A percentile compares a stretch with the other conserved stretches of the same genome.
Evolutionary conservation across 1,284 basidiomycete species (phyloP).

Genomic region (Xerocomus minutiporus): DNA sequence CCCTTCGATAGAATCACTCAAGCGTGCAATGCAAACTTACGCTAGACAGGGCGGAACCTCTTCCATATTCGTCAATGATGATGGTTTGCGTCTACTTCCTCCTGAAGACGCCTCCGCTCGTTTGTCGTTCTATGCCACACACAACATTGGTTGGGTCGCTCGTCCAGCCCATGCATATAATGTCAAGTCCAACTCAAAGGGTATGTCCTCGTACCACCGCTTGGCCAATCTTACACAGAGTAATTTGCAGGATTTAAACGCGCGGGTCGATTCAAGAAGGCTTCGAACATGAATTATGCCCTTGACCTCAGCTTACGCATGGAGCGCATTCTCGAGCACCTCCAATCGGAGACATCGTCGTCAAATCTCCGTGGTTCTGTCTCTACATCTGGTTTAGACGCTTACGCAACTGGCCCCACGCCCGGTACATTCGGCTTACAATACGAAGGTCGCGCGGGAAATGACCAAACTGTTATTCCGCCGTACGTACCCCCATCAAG

Average conservation of each 20-base stretch:
- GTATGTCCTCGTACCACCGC: constrained; percentile 1
- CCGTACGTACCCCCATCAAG: constrained; percentile 16
- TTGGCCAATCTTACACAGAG: not conserved
- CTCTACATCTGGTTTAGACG: constrained; percentile 21
- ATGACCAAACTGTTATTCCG: constrained; percentile 22
- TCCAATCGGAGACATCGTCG: constrained; percentile 31
- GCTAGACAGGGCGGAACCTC: constrained; percentile 78
- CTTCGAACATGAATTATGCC: constrained; percentile 86
- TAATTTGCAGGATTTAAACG: constrained; percentile 58
- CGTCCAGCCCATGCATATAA: constrained; percentile 63
- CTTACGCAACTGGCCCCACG: constrained; percentile 14
- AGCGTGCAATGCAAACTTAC: constrained; percentile 84
- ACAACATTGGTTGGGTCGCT: constrained; percentile 81
- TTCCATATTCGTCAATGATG: constrained; percentile 72
- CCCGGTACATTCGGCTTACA: constrained; percentile 29
- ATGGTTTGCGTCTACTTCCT: constrained; percentile 65
- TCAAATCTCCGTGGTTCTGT: constrained; percentile 22
- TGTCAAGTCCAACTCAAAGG: constrained; percentile 34
- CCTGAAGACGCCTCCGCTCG: constrained; percentile 60
- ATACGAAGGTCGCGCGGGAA: constrained; percentile 28
- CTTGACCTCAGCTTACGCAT: constrained; percentile 67
- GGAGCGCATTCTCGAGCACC: constrained; percentile 42
- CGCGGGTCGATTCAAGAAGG: constrained; percentile 89
- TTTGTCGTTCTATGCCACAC: constrained; percentile 71
- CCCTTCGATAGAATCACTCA: constrained; percentile 76